Conservation (phyloP, 768 basidiomycete genomes). For the Ramaria sp. region DNA sequence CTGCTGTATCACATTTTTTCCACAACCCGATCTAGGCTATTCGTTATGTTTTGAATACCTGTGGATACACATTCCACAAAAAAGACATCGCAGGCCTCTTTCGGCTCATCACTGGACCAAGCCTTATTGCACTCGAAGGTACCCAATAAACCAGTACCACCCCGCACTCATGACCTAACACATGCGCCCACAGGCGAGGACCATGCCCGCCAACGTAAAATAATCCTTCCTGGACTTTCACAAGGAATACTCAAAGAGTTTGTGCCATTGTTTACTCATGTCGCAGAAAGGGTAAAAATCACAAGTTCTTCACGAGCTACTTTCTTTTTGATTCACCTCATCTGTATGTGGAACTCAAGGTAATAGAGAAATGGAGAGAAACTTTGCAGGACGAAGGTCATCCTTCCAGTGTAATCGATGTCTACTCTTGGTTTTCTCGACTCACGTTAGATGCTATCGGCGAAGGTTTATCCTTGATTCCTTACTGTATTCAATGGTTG, state of each 20-base stretch:
- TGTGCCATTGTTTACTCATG: conserved; percentile 17
- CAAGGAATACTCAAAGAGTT: conserved; percentile 17
- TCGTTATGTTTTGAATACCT: conserved; percentile 20
- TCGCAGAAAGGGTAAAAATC: conserved; percentile 12
- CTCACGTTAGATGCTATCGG: conserved; percentile 3
- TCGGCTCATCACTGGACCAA: conserved; percentile 11
- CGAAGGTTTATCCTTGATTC: not conserved
- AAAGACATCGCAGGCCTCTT: not conserved
- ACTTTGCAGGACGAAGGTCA: not conserved
- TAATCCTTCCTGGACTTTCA: conserved; percentile 20
- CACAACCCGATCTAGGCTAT: conserved; percentile 11
- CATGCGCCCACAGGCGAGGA: conserved; percentile 11
- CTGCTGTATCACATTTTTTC: not conserved
- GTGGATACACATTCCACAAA: conserved; percentile 20
- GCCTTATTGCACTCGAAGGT: conserved; percentile 15
- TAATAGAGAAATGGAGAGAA: not conserved
- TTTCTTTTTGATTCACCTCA: too few species aligned
- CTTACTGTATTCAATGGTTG: not conserved
- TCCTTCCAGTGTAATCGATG: not conserved
- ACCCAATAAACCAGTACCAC: too few species aligned
- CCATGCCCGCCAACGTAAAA: conserved; percentile 21
- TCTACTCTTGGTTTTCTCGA: conserved; percentile 4
- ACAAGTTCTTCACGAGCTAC: too few species aligned
- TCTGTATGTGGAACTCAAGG: too few species aligned
- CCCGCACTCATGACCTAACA: not conserved